A percentile compares a stretch with the other conserved stretches of the same genome.
Evolutionary conservation across 441 rosid genomes (phyloP).

Genomic region (Omphalea diandra): DNA sequence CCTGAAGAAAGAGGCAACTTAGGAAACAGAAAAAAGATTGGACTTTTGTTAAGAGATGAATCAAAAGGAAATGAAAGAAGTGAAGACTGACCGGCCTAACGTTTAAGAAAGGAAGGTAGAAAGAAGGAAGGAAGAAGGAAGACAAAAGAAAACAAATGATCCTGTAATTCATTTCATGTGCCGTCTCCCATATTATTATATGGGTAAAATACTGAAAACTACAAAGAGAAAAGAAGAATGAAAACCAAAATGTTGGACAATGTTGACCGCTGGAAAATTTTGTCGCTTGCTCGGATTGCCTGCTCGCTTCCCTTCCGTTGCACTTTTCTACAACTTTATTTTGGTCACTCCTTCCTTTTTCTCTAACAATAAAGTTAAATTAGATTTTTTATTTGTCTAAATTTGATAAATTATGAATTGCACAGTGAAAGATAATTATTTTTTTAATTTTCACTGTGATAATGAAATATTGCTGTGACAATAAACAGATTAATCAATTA

Average conservation of each 20-base stretch:
- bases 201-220: background rate
- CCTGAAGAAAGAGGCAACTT: slow-evolving; percentile 10
- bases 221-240: too few relatives aligned
- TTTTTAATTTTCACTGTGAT: too few relatives aligned
- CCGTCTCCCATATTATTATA: background rate
- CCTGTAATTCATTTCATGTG: background rate
- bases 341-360: too few relatives aligned
- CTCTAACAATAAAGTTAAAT: too few relatives aligned
- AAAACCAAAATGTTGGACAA: background rate
- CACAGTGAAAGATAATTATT: too few relatives aligned
- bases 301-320: background rate
- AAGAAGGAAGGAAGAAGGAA: background rate
- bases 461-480: too few relatives aligned
- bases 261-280: slow-evolving; percentile 9
- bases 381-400: too few relatives aligned
- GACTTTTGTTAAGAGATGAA: background rate
- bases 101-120: background rate
- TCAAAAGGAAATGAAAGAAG: background rate
- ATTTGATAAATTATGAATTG: too few relatives aligned
- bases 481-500: too few relatives aligned
- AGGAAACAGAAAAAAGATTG: background rate
- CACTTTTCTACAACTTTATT: too few relatives aligned
- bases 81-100: slow-evolving; percentile 7
- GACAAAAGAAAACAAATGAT: too few relatives aligned
- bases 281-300: background rate